Evolutionary conservation across 2,329 filamentous ascomycete species (phyloP), one percentile per base, ranked within the genome.

Genomic region (Stagonosporopsis rhizophila): DNA sequence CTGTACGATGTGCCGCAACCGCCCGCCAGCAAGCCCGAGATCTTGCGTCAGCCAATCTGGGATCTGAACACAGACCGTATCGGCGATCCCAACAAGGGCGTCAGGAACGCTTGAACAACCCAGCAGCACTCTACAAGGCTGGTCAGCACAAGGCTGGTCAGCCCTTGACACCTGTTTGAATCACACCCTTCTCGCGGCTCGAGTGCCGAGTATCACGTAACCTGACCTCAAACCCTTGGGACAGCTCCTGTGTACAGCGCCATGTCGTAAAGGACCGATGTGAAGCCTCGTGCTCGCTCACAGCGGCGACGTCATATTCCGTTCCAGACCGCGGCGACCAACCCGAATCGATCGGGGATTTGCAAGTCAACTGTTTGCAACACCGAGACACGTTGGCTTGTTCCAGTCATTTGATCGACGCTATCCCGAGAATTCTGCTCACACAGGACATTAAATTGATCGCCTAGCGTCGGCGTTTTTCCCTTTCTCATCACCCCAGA

Each of bases 11-110:
- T n/a, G n/a, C n/a, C n/a, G n/a, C n/a, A n/a, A n/a, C n/a, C n/a
- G n/a, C n/a, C n/a, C n/a, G n/a, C n/a, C n/a, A n/a, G n/a, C n/a
- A 9, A 23, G 47, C 30, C 17, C 30, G 28, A 37, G 22, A 44
- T 47, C 37, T 38, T 37, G 46, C 53, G 41, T 51, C 47, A 46
- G 20, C 27, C 41, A 12, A 45, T 20, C 22, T 50, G 17, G 30
- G 19, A 42, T 47, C 53, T 50, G 52, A 46, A 50, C 40, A 41
- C 46, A 40, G 22, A 52, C 37, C 12, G 30, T 32, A 52, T 46
- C 38, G 44, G 11, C 53, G 53, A 56, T 56, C 53, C 28, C 37
- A 56, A 22, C 53, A 42, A 47, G 42, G 53, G 44, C 25, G 17
- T 27, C 25, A 28, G 23, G 47, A 51, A 51, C 37, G 42, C 42